These are phyloP conservation scores for Primulina huaijiensis DNA, from an alignment of 257 asterid genomes.

Conservation along the genomic window DNA sequence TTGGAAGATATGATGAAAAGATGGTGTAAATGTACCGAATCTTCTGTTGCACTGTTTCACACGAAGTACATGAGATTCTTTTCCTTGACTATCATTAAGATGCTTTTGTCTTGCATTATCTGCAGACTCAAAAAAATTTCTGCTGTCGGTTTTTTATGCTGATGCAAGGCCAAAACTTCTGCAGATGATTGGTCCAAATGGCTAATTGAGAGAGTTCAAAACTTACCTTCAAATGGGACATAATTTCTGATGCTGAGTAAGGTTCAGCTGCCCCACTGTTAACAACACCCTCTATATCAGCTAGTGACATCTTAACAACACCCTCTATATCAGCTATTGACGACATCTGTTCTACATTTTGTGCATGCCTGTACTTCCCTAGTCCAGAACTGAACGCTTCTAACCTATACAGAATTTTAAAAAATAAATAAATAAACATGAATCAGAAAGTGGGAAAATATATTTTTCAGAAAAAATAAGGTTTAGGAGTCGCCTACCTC, in stretches of 20 bases:
- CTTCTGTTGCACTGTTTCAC: not conserved
- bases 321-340: slow-evolving; percentile 63
- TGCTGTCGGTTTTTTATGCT: slow-evolving; percentile 2
- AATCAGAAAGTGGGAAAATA: slow-evolving; percentile 8
- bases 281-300: slow-evolving; percentile 69
- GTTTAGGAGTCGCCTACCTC: slow-evolving; percentile 43
- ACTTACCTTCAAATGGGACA: slow-evolving; percentile 67
- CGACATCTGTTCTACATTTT: slow-evolving; percentile 71
- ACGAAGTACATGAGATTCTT: slow-evolving; percentile 37
- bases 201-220: not conserved
- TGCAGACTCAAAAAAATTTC: slow-evolving; percentile 32
- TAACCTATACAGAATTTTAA: slow-evolving; percentile 39
- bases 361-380: slow-evolving; percentile 68
- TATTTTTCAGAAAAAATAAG: slow-evolving; percentile 12
- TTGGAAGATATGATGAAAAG: not conserved
- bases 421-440: not conserved
- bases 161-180: not conserved
- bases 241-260: slow-evolving; percentile 58
- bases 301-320: slow-evolving; percentile 65
- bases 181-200: not conserved
- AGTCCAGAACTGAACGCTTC: slow-evolving; percentile 64
- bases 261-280: slow-evolving; percentile 58
- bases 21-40: not conserved
- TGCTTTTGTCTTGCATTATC: slow-evolving; percentile 58
- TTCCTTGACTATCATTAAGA: slow-evolving; percentile 48